These are phyloP conservation scores for Geum urbanum DNA, from an alignment of 306 rosid species.

Conservation along the genomic window DNA sequence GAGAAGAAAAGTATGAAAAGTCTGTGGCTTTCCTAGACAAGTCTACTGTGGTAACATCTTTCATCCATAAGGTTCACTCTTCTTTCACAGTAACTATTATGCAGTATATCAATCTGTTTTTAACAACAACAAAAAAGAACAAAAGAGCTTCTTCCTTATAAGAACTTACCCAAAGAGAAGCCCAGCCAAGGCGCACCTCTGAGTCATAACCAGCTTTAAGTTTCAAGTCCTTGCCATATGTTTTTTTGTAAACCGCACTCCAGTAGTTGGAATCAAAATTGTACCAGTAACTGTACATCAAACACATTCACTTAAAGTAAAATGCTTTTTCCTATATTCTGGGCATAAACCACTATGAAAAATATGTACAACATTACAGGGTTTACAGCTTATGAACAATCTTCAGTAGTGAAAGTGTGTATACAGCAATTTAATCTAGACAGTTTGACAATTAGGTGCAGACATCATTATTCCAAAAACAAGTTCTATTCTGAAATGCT, in stretches of 20 bases:
- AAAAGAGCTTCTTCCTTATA: background rate
- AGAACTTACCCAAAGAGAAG: slow-evolving; percentile 95
- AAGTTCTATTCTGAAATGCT: slow-evolving; percentile 4
- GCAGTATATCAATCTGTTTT: background rate
- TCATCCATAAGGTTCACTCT: slow-evolving; percentile 1
- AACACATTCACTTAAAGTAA: slow-evolving; percentile 6
- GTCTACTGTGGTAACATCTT: background rate
- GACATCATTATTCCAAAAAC: background rate
- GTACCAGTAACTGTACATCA: slow-evolving; percentile 77
- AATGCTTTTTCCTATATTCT: background rate
- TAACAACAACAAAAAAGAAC: background rate
- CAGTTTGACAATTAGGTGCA: background rate
- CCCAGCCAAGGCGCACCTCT: slow-evolving; percentile 94
- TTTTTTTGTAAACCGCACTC: slow-evolving; percentile 95
- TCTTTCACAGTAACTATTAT: background rate
- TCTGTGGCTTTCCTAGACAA: background rate
- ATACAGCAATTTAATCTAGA: background rate
- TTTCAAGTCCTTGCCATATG: slow-evolving; percentile 76
- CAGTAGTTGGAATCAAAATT: slow-evolving; percentile 77
- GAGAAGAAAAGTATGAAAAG: no score
- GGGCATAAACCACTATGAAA: background rate
- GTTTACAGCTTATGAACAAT: background rate
- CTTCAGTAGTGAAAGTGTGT: background rate
- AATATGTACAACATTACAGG: background rate
- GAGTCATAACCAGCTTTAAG: slow-evolving; percentile 97